Base-by-base conservation (phyloP, 2,329 filamentous ascomycete species). In the Escovopsis weberi region DNA sequence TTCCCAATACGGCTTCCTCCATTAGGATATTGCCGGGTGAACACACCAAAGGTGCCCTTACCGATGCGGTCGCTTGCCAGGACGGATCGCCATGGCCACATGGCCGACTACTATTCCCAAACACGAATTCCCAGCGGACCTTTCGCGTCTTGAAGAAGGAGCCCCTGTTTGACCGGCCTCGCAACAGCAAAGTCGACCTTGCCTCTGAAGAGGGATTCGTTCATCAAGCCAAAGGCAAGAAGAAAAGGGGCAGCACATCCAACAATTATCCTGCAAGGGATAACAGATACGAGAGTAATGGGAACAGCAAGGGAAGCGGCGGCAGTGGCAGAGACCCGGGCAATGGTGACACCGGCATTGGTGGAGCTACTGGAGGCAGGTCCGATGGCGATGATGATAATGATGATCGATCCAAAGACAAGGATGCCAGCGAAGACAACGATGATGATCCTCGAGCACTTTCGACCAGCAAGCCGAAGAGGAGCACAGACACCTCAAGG, bases 161-260 rank as follows among this genome's bases (percentile, higher is more conserved):
- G 15, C 30, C 28, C 23, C 12, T 33, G 36, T 46, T 49, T 35
- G 68, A 74, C 48, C 69, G 68, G n/a, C 61, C 56, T 33, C 59
- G 62, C 50, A 56, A 61, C 34, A 54, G 62, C 18, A 59, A 64
- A 28, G 61, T 84, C 40, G 78, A 84, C 53, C 74, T 82, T 45
- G 63, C 64, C 19, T 73, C 68, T 26, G 60, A 69, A 41, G 64
- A 73, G 36, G 71, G 67, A 39, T 75, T 68, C 60, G 64, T 66
- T 41, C 69, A 80, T 53, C 68, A 66, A 33, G 68, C 62, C 2
- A 69, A 72, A 49, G 74, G 72, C 57, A 77, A 70, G 57, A 81
- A 80, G 59, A 68, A 68, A 8, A 45, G 42, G 34, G 56, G 51
- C n/a, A 59, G 57, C 37, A 43, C 37, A 39, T 40, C 37, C 38